phyloP scores from a whole-genome alignment of 805 yeast genomes.

The Metschnikowia henanensis region DNA sequence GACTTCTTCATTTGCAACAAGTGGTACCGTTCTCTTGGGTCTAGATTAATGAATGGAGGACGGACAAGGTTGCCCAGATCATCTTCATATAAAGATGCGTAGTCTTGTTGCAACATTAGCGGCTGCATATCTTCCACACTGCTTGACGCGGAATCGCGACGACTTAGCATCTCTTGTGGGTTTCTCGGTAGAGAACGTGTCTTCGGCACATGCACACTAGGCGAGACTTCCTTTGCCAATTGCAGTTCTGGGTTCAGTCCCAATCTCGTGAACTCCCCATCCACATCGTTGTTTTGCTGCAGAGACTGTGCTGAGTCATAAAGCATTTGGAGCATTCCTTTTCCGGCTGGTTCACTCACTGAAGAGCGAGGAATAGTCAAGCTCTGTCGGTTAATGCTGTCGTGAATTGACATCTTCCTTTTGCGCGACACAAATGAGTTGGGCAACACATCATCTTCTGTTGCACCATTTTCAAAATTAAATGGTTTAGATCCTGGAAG shows the following conservation, averaged over 20 bases:
- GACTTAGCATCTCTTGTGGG: not conserved
- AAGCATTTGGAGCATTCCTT: constrained; percentile 11
- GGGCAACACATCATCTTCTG: constrained; percentile 8
- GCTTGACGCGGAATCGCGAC: not conserved
- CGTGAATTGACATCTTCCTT: constrained; percentile 13
- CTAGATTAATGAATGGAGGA: constrained; percentile 45
- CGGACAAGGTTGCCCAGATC: constrained; percentile 38
- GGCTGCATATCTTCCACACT: constrained; percentile 12
- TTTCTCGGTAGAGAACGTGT: constrained; percentile 18
- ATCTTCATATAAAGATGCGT: constrained; percentile 36
- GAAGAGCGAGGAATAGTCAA: constrained; percentile 16
- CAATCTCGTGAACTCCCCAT: constrained; percentile 9
- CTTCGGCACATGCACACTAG: constrained; percentile 17
- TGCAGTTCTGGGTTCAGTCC: constrained; percentile 5
- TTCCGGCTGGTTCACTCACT: constrained; percentile 6
- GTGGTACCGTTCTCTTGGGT: constrained; percentile 44
- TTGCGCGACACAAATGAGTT: constrained; percentile 13
- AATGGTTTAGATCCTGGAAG: not conserved
- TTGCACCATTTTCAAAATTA: not conserved
- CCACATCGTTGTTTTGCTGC: constrained; percentile 4
- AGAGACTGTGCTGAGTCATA: constrained; percentile 8
- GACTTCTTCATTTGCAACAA: constrained; percentile 40
- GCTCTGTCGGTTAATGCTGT: constrained; percentile 10
- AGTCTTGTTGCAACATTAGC: constrained; percentile 29
- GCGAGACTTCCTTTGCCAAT: constrained; percentile 15